Conservation (phyloP, 129 eudicot species). For the Centaurea solstitialis region DNA sequence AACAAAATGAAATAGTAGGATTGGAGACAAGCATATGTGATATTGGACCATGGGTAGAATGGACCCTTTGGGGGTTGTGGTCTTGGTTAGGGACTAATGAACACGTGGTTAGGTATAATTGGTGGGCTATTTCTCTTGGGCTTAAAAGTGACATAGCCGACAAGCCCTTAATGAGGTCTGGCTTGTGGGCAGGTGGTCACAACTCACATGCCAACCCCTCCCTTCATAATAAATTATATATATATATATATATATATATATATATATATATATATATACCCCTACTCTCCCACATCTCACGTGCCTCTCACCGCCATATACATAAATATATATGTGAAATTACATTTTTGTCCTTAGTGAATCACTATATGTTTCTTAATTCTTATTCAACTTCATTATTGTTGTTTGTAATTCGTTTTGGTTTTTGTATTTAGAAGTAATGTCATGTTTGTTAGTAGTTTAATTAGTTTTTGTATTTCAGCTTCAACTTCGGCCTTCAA, state of each 20-base stretch:
- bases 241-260: no score
- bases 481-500: no score
- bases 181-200: slow-evolving; percentile 19
- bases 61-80: background rate
- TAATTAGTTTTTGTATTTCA: no score
- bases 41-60: background rate
- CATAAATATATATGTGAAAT: no score
- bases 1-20: background rate
- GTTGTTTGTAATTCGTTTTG: no score
- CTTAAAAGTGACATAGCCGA: slow-evolving; percentile 7
- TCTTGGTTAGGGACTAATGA: background rate
- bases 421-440: no score
- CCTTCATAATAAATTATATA: no score
- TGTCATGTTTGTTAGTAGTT: no score
- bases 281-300: slow-evolving; percentile 11
- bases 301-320: slow-evolving; percentile 9
- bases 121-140: slow-evolving; percentile 17
- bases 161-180: slow-evolving; percentile 23
- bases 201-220: slow-evolving; percentile 25
- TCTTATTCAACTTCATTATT: no score
- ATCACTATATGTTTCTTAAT: no score
- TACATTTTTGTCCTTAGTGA: background rate
- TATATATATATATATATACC: no score
- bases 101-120: slow-evolving; percentile 20
- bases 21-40: background rate